Conservation (phyloP, 2,329 filamentous ascomycete genomes). For the Trichophyton mentagrophytes region DNA sequence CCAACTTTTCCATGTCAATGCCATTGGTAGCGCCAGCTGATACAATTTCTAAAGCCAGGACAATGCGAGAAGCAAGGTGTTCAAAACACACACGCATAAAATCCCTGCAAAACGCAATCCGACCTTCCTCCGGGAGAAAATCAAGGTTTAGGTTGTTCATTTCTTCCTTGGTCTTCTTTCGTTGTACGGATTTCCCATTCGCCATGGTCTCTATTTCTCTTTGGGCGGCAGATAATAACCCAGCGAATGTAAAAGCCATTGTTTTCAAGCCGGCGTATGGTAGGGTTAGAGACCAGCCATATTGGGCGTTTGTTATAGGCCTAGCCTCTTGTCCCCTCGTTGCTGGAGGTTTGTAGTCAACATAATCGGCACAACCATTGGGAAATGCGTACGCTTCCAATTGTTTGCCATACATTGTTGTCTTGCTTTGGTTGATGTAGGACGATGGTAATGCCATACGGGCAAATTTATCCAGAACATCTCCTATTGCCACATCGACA, state of each 20-base stretch:
- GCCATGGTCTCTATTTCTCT: slow-evolving; percentile 38
- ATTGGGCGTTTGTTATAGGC: slow-evolving; percentile 33
- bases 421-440: slow-evolving; percentile 41
- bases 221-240: slow-evolving; percentile 53
- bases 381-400: slow-evolving; percentile 73
- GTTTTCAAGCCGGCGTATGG: slow-evolving; percentile 50
- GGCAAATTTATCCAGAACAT: slow-evolving; percentile 78
- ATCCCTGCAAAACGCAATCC: slow-evolving; percentile 56
- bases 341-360: slow-evolving; percentile 45
- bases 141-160: slow-evolving; percentile 6
- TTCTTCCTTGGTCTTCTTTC: slow-evolving; percentile 17
- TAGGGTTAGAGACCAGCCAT: slow-evolving; percentile 56
- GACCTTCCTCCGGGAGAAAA: slow-evolving; percentile 44
- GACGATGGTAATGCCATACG: slow-evolving; percentile 57
- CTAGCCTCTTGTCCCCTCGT: slow-evolving; percentile 48
- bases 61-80: slow-evolving; percentile 63
- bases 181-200: slow-evolving; percentile 19
- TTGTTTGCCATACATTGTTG: slow-evolving; percentile 66
- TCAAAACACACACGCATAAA: slow-evolving; percentile 75
- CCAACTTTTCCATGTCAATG: not conserved
- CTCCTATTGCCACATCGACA: slow-evolving; percentile 74
- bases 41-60: slow-evolving; percentile 50
- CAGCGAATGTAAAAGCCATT: slow-evolving; percentile 62
- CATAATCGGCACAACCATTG: slow-evolving; percentile 25
- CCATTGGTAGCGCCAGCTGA: slow-evolving; percentile 3